These are phyloP conservation scores for Hymenoscyphus occultus DNA, from an alignment of 2,329 filamentous ascomycete species.

Conservation along the genomic window DNA sequence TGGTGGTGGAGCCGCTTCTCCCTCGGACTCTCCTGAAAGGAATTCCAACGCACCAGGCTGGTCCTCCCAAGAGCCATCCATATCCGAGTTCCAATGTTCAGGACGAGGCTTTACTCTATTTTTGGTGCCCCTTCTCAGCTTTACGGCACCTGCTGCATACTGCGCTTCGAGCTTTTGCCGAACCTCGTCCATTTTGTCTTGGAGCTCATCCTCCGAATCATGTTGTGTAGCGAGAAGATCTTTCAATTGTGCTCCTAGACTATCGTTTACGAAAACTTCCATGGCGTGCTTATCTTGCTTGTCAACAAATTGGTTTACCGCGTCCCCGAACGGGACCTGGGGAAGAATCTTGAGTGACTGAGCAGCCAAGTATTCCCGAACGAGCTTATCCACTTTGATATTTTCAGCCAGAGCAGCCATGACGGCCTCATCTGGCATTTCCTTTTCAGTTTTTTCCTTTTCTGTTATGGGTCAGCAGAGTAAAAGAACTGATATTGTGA, in stretches of 20 bases:
- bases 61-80: conserved; percentile 83
- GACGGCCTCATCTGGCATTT: conserved; percentile 62
- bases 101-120: conserved; percentile 71
- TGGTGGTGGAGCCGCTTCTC: conserved; percentile 42
- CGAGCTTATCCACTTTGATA: conserved; percentile 84
- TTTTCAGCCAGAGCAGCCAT: conserved; percentile 64
- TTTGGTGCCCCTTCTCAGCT: conserved; percentile 45
- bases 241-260: conserved; percentile 66
- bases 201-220: conserved; percentile 68
- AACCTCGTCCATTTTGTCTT: conserved; percentile 70
- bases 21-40: conserved; percentile 39
- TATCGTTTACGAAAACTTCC: conserved; percentile 74
- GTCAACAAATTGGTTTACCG: conserved; percentile 86
- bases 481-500: background rate
- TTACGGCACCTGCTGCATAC: conserved; percentile 62
- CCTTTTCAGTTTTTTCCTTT: conserved; percentile 46
- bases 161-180: conserved; percentile 66
- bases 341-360: conserved; percentile 92
- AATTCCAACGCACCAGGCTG: conserved; percentile 64
- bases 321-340: conserved; percentile 88
- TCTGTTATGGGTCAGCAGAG: conserved; percentile 28
- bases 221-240: conserved; percentile 65
- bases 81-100: conserved; percentile 80
- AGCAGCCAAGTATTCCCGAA: conserved; percentile 80
- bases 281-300: conserved; percentile 95